These are phyloP conservation scores for Citrus mangshanensis DNA, from an alignment of 345 rosid genomes.

Conservation along the genomic window DNA sequence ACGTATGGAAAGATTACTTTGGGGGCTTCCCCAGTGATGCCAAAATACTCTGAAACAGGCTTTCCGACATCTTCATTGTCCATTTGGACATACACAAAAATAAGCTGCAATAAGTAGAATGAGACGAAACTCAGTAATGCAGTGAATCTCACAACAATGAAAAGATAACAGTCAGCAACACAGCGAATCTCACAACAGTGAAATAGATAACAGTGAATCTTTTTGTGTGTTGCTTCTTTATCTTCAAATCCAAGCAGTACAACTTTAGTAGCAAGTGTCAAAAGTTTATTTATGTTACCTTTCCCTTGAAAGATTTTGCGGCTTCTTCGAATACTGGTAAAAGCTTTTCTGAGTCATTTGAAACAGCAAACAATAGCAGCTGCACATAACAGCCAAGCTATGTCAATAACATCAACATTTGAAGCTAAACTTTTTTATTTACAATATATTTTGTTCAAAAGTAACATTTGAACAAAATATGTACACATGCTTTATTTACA, in stretches of 20 bases:
- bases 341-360: slow-evolving; percentile 70
- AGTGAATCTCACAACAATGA: not conserved
- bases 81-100: slow-evolving; percentile 83
- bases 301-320: slow-evolving; percentile 86
- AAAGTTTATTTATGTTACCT: slow-evolving; percentile 44
- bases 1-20: slow-evolving; percentile 30
- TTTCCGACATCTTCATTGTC: slow-evolving; percentile 90
- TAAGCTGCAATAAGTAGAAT: slow-evolving; percentile 49
- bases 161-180: not conserved
- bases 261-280: not conserved
- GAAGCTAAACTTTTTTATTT: not conserved
- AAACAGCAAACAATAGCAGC: slow-evolving; percentile 68
- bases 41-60: slow-evolving; percentile 95
- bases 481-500: not conserved
- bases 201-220: not conserved
- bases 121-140: not conserved
- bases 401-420: not conserved
- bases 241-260: not conserved
- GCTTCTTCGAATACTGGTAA: slow-evolving; percentile 67
- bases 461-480: not conserved
- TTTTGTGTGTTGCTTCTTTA: not conserved
- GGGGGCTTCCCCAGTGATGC: slow-evolving; percentile 64
- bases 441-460: not conserved
- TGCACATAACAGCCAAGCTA: slow-evolving; percentile 31
- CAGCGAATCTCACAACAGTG: not conserved